Evolutionary conservation across 805 yeast species (phyloP), one percentile per base, ranked within the genome.

Genomic region (Barnettozyma sucrosica): DNA sequence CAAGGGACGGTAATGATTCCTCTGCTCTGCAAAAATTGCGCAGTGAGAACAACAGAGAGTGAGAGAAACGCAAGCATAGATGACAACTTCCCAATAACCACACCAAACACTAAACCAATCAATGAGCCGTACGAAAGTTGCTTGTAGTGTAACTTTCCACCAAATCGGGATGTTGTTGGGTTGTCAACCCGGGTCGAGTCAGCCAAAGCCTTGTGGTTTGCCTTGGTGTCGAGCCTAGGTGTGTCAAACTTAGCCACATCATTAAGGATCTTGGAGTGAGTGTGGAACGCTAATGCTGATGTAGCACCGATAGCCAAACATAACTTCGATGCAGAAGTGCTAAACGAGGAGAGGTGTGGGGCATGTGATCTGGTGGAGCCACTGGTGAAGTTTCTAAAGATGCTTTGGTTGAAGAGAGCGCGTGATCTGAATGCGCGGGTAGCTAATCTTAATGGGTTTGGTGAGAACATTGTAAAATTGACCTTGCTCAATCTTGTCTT

Each of bases 41-140:
- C 52, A 4, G 65, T 49, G 38, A 74, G 46, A 37, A 71, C 72
- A n/a, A 67, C 53, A 3, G 79, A 67, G n/a, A 80, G 58, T 0
- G 81, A 58, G 39, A 79, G 55, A 39, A 77, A 68, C 36, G 79
- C 78, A 41, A 82, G 65, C 9, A 78, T 74, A 9, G 76, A 65
- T 36, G 81, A 74, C 49, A 82, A 66, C 55, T 80, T 80, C 7
- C 86, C 86, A 20, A 75, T 71, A 16, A 81, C 66, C 13, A 79
- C 67, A 3, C 88, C 88, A 42, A 75, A 56, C 43, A 76, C 68
- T 38, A 81, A 59, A 0, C 88, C 87, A 13, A 78, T 68, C 53
- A 81, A 64, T 0, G 83, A 77, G 0, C 88, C 88, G 53, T 80
- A 65, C 18, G 83, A 72, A 51, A 81, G 65, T 55, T 81, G 83